phyloP scores from a whole-genome alignment of 441 rosid species.

The Pelargonium fulgidum region DNA sequence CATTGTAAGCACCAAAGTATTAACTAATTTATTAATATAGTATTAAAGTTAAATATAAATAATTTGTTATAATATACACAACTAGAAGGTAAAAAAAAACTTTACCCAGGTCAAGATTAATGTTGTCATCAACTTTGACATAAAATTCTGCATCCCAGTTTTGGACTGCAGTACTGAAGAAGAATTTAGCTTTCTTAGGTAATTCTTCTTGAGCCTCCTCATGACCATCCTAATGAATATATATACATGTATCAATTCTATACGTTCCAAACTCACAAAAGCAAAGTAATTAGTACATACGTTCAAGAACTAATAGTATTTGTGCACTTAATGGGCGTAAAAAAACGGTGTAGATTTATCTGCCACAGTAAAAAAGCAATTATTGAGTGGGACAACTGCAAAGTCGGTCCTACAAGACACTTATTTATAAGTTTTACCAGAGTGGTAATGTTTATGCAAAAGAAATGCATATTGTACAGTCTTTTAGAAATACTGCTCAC shows the following conservation, averaged over 20 bases:
- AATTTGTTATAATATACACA: conserved; percentile 18
- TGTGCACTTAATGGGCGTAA: background rate
- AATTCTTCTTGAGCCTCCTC: conserved; percentile 90
- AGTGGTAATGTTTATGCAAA: background rate
- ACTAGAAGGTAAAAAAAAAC: conserved; percentile 16
- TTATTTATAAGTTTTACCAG: background rate
- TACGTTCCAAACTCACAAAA: background rate
- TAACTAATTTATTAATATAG: background rate
- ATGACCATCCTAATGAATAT: conserved; percentile 57
- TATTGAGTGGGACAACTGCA: conserved; percentile 4
- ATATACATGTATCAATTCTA: background rate
- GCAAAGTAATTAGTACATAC: background rate
- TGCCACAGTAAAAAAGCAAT: background rate
- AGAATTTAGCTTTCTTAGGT: conserved; percentile 78
- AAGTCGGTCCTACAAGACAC: background rate
- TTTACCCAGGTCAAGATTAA: conserved; percentile 77
- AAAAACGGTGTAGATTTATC: background rate
- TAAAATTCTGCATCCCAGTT: conserved; percentile 95
- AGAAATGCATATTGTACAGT: background rate
- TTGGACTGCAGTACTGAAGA: conserved; percentile 81
- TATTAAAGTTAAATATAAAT: conserved; percentile 8
- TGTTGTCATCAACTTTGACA: conserved; percentile 76
- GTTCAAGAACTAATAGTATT: background rate
- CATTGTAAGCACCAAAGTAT: conserved; percentile 1
- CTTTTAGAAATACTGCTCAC: background rate